Conservation (phyloP, 371 early-diverging fungal genomes). For the Zancudomyces culisetae region DNA sequence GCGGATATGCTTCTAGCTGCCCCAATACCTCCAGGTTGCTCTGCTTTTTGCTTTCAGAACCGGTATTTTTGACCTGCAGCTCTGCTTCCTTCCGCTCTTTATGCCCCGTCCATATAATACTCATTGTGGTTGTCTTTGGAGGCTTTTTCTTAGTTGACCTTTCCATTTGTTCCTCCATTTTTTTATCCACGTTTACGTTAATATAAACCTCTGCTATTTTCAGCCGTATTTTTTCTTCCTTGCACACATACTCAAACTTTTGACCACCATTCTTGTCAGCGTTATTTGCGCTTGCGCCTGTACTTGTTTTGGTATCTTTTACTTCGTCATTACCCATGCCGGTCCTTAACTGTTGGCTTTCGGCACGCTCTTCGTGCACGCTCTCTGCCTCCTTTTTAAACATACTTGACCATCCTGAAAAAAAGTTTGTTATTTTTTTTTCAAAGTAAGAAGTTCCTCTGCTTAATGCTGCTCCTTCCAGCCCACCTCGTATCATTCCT, state of each 20-base stretch:
- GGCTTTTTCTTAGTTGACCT: conserved; percentile 77
- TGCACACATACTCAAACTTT: conserved; percentile 1
- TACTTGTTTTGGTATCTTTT: not conserved
- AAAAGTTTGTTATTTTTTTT: conserved; percentile 2
- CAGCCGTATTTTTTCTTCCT: conserved; percentile 38
- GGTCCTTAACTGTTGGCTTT: not conserved
- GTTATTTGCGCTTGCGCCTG: not conserved
- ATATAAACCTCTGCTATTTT: conserved; percentile 43
- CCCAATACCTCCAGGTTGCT: conserved; percentile 29
- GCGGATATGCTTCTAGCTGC: conserved; percentile 46
- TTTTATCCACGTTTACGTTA: conserved; percentile 30
- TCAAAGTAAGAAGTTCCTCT: not conserved
- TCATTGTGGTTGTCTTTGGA: conserved; percentile 49
- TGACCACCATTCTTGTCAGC: not conserved
- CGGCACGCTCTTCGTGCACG: not conserved
- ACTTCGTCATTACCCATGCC: not conserved
- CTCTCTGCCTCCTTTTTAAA: not conserved
- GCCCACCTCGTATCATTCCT: not conserved
- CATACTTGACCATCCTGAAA: conserved; percentile 5
- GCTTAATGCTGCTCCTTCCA: not conserved
- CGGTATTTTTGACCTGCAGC: conserved; percentile 5
- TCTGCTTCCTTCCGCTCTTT: conserved; percentile 59
- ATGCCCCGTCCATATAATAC: conserved; percentile 45
- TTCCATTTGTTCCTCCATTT: conserved; percentile 60
- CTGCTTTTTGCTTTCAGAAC: not conserved